A percentile compares a stretch with the other conserved stretches of the same genome.
These are phyloP conservation scores for Tephrocybe sp. DNA, from an alignment of 768 basidiomycete genomes.

Conservation along the genomic window DNA sequence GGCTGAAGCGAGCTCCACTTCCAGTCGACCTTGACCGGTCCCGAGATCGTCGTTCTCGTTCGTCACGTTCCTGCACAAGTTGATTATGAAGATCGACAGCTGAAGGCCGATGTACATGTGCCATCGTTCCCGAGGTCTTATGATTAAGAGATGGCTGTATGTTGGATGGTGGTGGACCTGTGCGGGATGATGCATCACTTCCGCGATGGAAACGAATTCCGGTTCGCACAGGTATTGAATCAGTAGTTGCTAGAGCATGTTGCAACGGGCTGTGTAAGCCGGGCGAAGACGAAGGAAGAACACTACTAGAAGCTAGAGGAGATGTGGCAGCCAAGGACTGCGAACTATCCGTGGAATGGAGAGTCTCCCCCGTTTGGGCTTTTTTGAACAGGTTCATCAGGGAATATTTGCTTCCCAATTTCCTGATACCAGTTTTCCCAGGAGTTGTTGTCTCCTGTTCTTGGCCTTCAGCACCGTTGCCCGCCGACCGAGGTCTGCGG, in stretches of 20 bases:
- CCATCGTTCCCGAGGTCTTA: conserved; percentile 24
- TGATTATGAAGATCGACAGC: conserved; percentile 50
- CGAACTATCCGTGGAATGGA: conserved; percentile 17
- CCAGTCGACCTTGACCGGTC: conserved; percentile 32
- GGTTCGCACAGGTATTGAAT: conserved; percentile 16
- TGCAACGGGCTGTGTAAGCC: conserved; percentile 19
- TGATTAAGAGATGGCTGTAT: conserved; percentile 17
- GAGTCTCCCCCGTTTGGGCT: conserved; percentile 34
- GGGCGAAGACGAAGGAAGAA: conserved; percentile 25
- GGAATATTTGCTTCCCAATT: conserved; percentile 69
- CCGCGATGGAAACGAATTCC: conserved; percentile 29
- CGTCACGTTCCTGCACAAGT: conserved; percentile 33
- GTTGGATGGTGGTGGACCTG: conserved; percentile 10
- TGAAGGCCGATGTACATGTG: conserved; percentile 31
- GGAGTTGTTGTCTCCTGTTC: conserved; percentile 23
- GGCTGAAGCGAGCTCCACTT: conserved; percentile 17
- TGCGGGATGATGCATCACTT: conserved; percentile 32
- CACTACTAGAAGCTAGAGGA: conserved; percentile 17
- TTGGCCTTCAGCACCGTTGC: conserved; percentile 55
- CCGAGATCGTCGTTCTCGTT: conserved; percentile 22
- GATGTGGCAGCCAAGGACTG: conserved; percentile 18
- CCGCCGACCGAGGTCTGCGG: conserved; percentile 70
- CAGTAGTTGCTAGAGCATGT: conserved; percentile 16
- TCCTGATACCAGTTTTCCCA: conserved; percentile 36
- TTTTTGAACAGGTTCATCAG: conserved; percentile 75